Evolutionary conservation across 495 filamentous ascomycete species (phyloP).

Genomic region (Polyplosphaeria fusca): DNA sequence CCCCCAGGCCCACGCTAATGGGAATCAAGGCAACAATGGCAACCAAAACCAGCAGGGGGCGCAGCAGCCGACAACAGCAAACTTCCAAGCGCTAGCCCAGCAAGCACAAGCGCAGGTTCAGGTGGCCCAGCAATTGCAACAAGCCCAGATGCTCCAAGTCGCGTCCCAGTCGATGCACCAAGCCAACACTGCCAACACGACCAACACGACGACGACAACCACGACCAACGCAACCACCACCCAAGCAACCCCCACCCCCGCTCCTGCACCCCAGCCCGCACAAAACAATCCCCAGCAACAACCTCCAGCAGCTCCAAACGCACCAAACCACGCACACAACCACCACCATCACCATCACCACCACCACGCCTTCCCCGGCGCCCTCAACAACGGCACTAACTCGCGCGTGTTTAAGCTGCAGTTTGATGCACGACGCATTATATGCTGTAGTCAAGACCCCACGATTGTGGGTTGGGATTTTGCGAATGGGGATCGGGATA

Average conservation of each 20-base stretch:
- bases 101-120: constrained; percentile 28
- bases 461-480: constrained; percentile 98
- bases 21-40: constrained; percentile 4
- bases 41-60: constrained; percentile 7
- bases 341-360: constrained; percentile 37
- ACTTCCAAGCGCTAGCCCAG: constrained; percentile 19
- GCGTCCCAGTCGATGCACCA: constrained; percentile 26
- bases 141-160: constrained; percentile 30
- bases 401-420: constrained; percentile 94
- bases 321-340: constrained; percentile 3
- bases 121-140: constrained; percentile 21
- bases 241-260: constrained; percentile 1
- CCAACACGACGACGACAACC: constrained; percentile 17
- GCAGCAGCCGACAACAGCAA: constrained; percentile 7
- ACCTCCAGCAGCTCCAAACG: background rate
- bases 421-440: constrained; percentile 89
- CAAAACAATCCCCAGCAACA: constrained; percentile 18
- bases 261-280: constrained; percentile 3
- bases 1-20: constrained; percentile 14
- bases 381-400: constrained; percentile 16
- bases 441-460: constrained; percentile 87
- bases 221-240: constrained; percentile 19
- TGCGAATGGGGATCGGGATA: constrained; percentile 79
- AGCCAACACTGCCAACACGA: constrained; percentile 6
- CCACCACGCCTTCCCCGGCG: constrained; percentile 22